phyloP scores from a whole-genome alignment of 148 eudicot species.

The Chenopodium suecicum region DNA sequence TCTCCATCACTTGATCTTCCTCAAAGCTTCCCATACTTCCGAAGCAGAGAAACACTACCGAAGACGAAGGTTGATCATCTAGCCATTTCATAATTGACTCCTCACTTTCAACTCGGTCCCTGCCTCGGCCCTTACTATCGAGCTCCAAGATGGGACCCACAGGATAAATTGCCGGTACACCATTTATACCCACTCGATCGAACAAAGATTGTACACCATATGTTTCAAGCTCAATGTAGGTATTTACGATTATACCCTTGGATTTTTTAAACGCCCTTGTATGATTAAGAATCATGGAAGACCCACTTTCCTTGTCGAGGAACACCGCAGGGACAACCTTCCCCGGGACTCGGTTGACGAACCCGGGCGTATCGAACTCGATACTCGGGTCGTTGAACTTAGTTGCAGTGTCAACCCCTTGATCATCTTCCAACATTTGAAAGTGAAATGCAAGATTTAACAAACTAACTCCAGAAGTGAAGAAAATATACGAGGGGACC shows the following conservation, averaged over 20 bases:
- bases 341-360: conserved; percentile 12
- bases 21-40: conserved; percentile 56
- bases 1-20: conserved; percentile 42
- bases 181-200: neutral
- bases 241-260: conserved; percentile 51
- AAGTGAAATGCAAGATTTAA: conserved; percentile 12
- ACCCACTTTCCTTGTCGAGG: conserved; percentile 25
- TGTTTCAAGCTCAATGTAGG: conserved; percentile 37
- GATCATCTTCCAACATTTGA: neutral
- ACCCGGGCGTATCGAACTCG: conserved; percentile 21
- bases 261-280: conserved; percentile 21
- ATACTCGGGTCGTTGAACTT: conserved; percentile 13
- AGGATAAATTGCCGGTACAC: conserved; percentile 38
- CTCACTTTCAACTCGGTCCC: neutral
- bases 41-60: conserved; percentile 59
- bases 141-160: conserved; percentile 54
- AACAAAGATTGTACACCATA: conserved; percentile 24
- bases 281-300: neutral
- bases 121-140: conserved; percentile 1
- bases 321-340: conserved; percentile 12
- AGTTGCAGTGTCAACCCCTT: neutral
- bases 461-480: conserved; percentile 26
- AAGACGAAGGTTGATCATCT: conserved; percentile 40
- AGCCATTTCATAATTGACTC: conserved; percentile 44
- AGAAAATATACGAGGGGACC: conserved; percentile 34